phyloP scores from a whole-genome alignment of 164 flowering plant species.

The Stephania cephalantha region DNA sequence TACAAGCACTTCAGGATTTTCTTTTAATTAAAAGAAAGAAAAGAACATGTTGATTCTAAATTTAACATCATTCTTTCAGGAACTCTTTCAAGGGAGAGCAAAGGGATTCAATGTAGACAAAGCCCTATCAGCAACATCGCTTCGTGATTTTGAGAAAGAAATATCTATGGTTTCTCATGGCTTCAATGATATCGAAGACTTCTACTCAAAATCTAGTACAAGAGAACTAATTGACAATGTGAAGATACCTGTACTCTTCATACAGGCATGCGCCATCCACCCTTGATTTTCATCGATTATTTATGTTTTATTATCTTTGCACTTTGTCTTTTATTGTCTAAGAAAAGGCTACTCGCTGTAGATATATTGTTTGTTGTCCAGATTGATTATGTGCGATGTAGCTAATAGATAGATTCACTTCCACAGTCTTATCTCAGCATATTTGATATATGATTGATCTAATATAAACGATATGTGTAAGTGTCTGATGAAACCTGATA shows the following conservation, averaged over 20 bases:
- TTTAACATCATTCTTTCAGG: constrained; percentile 36
- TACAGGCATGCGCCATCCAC: constrained; percentile 55
- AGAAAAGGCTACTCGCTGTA: neutral
- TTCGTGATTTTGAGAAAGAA: constrained; percentile 80
- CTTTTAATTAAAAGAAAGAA: too few species aligned
- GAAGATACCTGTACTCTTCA: constrained; percentile 85
- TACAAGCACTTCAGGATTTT: too few species aligned
- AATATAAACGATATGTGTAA: too few species aligned
- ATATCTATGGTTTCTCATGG: constrained; percentile 87
- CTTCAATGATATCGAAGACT: constrained; percentile 62
- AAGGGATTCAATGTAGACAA: constrained; percentile 74
- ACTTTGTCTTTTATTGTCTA: neutral
- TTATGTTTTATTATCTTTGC: neutral
- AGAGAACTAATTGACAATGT: constrained; percentile 49
- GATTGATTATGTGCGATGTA: neutral
- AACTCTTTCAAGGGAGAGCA: constrained; percentile 75
- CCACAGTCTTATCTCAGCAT: neutral
- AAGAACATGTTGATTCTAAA: neutral
- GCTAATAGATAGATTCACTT: neutral
- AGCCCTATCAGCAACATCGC: constrained; percentile 59
- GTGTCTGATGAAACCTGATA: too few species aligned
- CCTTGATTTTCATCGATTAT: constrained; percentile 7
- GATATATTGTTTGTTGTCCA: neutral
- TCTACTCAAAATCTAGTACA: constrained; percentile 74
- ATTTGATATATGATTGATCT: too few species aligned